Base-by-base conservation (phyloP, 495 filamentous ascomycete genomes). In the Neurospora pannonica region DNA sequence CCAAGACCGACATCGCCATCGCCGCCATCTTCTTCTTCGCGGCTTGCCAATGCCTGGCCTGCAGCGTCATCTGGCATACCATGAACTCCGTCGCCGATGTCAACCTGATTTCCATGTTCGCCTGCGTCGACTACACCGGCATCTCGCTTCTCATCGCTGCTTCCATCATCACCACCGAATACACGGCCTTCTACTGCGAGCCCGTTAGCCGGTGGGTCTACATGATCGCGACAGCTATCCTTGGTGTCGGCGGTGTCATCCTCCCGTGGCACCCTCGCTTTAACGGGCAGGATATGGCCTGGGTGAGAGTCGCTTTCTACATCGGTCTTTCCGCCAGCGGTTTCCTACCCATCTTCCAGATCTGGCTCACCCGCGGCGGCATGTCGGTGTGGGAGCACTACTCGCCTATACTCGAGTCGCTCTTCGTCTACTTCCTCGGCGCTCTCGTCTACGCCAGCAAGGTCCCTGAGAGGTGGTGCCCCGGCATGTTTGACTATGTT, bases 121-220 rank as follows among this genome's bases (percentile, higher is more conserved):
- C 97, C 46, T 99, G 96, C 81, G 95, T 99, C 60, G 96, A 99
- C 80, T 99, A 99, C 83, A 98, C 95, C 0, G 97, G 97, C 37
- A 99, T 99, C 76, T 98, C 95, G 3, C 86, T 99, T 71, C 89
- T 99, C 31, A 95, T 99, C 67, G 97, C 96, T 10, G 93, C 96
- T 31, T 97, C 94, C 54, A 98, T 99, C 83, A 95, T 98, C 89
- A 97, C 96, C 5, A 97, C 93, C 71, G 96, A 99, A 81, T 98
- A 98, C 83, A 97, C 97, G 5, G 96, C 95, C 42, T 98, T 99
- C 83, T 98, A 99, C 82, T 97, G 95, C 83, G 97, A 99, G 76
- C 95, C 96, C 8, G 80, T 91, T 40, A 93, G 91, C 73, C 93
- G 94, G 39, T 97, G 92, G 89, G 85, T 90, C 37, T 99, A 98